Evolutionary conservation across 306 rosid genomes (phyloP), one percentile per base, ranked within the genome.

Genomic region (Acacia crassicarpa): DNA sequence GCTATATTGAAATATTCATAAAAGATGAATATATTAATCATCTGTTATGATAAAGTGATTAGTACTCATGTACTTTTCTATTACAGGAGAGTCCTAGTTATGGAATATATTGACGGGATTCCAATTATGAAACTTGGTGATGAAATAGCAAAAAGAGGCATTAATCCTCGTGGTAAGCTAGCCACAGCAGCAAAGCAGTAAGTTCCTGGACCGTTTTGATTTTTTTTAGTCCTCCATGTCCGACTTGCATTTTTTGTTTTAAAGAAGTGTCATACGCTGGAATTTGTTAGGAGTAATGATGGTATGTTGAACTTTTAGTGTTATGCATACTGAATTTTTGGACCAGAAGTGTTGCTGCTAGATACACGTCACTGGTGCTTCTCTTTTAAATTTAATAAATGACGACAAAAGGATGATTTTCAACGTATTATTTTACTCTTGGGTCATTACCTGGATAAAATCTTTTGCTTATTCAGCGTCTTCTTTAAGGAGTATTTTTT

Each of bases 51-150:
- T 74, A 66, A 67, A 65, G 49, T 75, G 16, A 82, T 82, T 49
- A n/a, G 63, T 86, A 35, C 85, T 79, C 9, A 40, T 48, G 35
- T 83, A 66, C 85, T 82, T 76, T 84, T 68, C 66, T 78, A 81
- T 80, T 25, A 77, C 88, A 95, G 98, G 94, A 91, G 97, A 86
- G 89, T 86, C 78, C 83, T 95, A 80, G 94, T 92, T 45, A 95
- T 95, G 99, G 99, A 95, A 82, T 95, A 87, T 84, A 89, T 95
- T 20, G 91, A 92, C 75, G 99, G 99, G 76, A 70, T 88, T 85
- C 99, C 99, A 72, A 92, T 95, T 85, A 87, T 95, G 78, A 92
- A 89, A 81, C 98, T 95, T 48, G 99, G 99, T 58, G 92, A 93
- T 79, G 99, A 93, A 85, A 93, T 95, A 80, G 94, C 91, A 8